These are phyloP conservation scores for Medicago ruthenica DNA, from an alignment of 306 rosid species.

Conservation along the genomic window DNA sequence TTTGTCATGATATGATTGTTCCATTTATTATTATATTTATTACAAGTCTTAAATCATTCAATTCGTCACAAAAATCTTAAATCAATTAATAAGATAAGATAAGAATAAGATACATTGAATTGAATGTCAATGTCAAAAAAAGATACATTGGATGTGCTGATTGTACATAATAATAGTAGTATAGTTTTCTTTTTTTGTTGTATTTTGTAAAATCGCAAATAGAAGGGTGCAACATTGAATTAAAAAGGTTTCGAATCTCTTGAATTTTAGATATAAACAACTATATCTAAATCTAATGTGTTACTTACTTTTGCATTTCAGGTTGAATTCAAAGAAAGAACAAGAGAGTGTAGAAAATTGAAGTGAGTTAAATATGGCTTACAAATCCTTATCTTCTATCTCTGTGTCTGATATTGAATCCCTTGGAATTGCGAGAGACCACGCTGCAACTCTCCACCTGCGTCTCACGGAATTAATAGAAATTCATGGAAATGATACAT, in stretches of 20 bases:
- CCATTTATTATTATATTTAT: background rate
- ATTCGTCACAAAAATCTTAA: no score
- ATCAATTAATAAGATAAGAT: no score
- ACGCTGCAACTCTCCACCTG: conserved; percentile 57
- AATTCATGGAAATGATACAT: conserved; percentile 55
- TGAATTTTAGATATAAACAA: background rate
- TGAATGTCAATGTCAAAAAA: no score
- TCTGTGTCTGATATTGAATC: conserved; percentile 69
- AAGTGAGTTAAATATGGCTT: conserved; percentile 48
- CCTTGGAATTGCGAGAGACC: conserved; percentile 51
- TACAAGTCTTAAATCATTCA: no score
- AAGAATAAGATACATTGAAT: no score
- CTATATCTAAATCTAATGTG: background rate
- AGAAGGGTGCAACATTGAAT: no score
- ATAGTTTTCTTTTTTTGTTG: no score
- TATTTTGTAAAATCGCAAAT: no score
- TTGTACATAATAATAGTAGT: no score
- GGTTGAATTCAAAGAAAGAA: background rate
- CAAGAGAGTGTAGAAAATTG: background rate
- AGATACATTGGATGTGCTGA: no score
- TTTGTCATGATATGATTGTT: background rate
- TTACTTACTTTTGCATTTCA: background rate
- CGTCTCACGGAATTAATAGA: conserved; percentile 53
- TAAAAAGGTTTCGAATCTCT: no score
- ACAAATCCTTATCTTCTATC: conserved; percentile 57